Percentiles rank a stretch among this genome's conserved stretches.
phyloP scores from a whole-genome alignment of 768 basidiomycete genomes.

The Rhodotorula taiwanensis region DNA sequence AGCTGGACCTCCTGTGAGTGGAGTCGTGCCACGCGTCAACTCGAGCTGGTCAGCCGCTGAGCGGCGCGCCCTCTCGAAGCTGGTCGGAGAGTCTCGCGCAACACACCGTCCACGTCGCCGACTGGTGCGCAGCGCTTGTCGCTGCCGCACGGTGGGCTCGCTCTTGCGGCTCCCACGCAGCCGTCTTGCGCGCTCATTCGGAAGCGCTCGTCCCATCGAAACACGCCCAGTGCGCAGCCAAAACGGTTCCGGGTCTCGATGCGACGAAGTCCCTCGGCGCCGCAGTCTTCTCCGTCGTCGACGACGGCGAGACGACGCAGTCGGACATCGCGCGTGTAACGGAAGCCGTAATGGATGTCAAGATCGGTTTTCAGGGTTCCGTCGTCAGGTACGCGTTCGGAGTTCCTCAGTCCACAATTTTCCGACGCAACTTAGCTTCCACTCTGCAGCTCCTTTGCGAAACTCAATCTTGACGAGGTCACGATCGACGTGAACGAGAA shows the following conservation, averaged over 20 bases:
- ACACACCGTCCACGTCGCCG: conserved; percentile 28
- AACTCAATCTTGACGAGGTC: conserved; percentile 34
- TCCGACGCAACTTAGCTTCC: too few relatives aligned
- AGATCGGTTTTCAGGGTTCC: conserved; percentile 32
- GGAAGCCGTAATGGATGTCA: conserved; percentile 28
- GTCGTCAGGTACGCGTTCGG: conserved; percentile 9
- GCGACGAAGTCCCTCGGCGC: conserved; percentile 12
- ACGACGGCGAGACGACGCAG: conserved; percentile 32
- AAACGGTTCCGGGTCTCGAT: neutral
- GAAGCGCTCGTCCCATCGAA: conserved; percentile 12
- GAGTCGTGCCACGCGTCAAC: too few relatives aligned
- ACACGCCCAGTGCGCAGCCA: neutral
- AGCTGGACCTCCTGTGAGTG: conserved; percentile 34
- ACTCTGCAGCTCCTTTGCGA: conserved; percentile 30
- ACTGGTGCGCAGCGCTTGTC: conserved; percentile 24
- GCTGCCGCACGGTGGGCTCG: conserved; percentile 21
- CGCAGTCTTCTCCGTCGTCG: conserved; percentile 30
- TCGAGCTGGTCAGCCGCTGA: too few relatives aligned
- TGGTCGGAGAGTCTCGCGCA: conserved; percentile 29
- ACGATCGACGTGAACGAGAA: conserved; percentile 36
- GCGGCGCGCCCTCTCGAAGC: neutral
- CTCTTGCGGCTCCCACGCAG: conserved; percentile 4
- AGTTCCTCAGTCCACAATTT: too few relatives aligned
- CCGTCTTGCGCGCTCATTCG: conserved; percentile 11
- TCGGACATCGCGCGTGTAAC: conserved; percentile 25